Percentiles rank a stretch among this genome's conserved stretches.
Evolutionary conservation across 768 basidiomycete genomes (phyloP).

Genomic region (Lanmaoa rubissima): DNA sequence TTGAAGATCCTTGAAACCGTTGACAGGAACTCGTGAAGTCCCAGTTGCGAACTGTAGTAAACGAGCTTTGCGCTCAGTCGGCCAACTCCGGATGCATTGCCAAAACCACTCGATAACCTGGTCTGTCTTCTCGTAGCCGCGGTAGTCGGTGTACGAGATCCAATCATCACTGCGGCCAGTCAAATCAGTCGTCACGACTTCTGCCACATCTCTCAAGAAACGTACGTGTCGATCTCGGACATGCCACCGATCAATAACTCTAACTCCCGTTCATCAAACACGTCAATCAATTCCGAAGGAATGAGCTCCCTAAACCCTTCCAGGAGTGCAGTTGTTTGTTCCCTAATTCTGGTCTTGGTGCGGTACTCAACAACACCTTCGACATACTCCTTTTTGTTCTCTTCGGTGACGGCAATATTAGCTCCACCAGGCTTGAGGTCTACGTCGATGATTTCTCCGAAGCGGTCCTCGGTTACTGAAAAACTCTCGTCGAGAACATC

Average conservation of each 20-base stretch:
- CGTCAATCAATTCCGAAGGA: constrained; percentile 78
- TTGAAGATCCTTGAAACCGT: constrained; percentile 93
- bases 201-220: constrained; percentile 4
- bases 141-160: constrained; percentile 93
- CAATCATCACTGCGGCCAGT: constrained; percentile 66
- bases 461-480: constrained; percentile 67
- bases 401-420: constrained; percentile 62
- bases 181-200: background rate
- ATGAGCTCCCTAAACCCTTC: constrained; percentile 82
- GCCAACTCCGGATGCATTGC: constrained; percentile 89
- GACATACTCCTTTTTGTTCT: constrained; percentile 78
- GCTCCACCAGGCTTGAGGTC: constrained; percentile 65
- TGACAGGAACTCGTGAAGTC: constrained; percentile 82
- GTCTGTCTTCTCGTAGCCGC: constrained; percentile 82
- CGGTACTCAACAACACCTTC: constrained; percentile 79
- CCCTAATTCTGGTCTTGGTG: constrained; percentile 75
- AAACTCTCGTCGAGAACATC: constrained; percentile 74
- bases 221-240: constrained; percentile 85
- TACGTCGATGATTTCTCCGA: constrained; percentile 67
- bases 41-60: constrained; percentile 87
- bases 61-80: constrained; percentile 83
- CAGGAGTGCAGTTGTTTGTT: constrained; percentile 85
- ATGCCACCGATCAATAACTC: constrained; percentile 91
- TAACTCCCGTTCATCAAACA: constrained; percentile 89
- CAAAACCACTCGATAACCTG: constrained; percentile 96